Percentiles rank a stretch among this genome's conserved stretches.
Evolutionary conservation across 495 filamentous ascomycete species (phyloP).

Genomic region (Barbatosphaeria neglecta): DNA sequence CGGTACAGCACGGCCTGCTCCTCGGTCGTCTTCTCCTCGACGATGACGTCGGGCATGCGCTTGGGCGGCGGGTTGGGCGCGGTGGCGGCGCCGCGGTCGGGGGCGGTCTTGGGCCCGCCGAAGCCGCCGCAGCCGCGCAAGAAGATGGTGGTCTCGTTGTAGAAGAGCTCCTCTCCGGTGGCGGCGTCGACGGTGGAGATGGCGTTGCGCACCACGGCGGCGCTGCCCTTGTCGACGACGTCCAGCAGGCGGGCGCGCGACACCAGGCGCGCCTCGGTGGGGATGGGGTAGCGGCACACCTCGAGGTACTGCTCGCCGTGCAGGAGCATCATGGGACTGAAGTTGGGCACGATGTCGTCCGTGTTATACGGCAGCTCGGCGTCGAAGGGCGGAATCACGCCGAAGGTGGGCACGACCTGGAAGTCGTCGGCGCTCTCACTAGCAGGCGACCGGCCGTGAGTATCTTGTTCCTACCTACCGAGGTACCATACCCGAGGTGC

Average conservation of each 20-base stretch:
- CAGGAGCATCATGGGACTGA: slow-evolving; percentile 96
- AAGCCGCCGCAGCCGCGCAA: slow-evolving; percentile 89
- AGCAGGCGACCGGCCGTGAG: too few relatives aligned
- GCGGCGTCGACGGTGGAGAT: slow-evolving; percentile 68
- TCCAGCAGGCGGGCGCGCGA: slow-evolving; percentile 83
- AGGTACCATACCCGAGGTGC: too few relatives aligned
- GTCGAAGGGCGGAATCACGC: slow-evolving; percentile 88
- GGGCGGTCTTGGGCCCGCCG: slow-evolving; percentile 69
- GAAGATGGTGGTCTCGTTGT: slow-evolving; percentile 89
- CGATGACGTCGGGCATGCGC: slow-evolving; percentile 65
- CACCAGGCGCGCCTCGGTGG: slow-evolving; percentile 69
- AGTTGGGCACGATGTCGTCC: slow-evolving; percentile 81
- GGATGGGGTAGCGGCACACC: slow-evolving; percentile 86
- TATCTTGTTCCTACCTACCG: too few relatives aligned
- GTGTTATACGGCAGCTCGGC: slow-evolving; percentile 69
- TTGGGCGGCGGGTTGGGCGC: slow-evolving; percentile 66
- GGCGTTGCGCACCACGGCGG: slow-evolving; percentile 71
- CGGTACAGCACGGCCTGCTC: slow-evolving; percentile 96
- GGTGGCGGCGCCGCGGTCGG: slow-evolving; percentile 66
- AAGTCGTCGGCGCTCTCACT: slow-evolving; percentile 79
- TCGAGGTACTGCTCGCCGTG: slow-evolving; percentile 99
- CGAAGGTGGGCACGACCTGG: slow-evolving; percentile 87
- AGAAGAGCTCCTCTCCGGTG: slow-evolving; percentile 84
- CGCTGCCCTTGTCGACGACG: slow-evolving; percentile 89
- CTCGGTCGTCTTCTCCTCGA: slow-evolving; percentile 82